phyloP scores from a whole-genome alignment of 2,329 filamentous ascomycete genomes.

The Raffaelea ambrosiae region DNA sequence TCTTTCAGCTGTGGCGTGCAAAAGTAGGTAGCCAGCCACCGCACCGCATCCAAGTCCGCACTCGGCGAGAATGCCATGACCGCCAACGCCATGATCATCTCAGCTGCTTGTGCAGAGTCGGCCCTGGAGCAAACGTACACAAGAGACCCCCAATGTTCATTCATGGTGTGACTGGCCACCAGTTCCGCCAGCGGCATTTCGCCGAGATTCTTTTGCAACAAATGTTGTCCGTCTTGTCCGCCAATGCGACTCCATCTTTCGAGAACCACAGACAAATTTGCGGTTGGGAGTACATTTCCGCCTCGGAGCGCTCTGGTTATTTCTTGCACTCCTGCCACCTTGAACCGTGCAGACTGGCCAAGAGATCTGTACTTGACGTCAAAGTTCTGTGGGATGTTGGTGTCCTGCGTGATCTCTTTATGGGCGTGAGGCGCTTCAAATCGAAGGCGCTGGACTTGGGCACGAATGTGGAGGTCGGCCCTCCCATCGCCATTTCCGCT shows the following conservation, averaged over 20 bases:
- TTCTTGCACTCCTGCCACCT: neutral
- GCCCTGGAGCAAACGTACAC: constrained; percentile 12
- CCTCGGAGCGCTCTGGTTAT: neutral
- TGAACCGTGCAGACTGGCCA: neutral
- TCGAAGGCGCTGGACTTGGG: constrained; percentile 8
- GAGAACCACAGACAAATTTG: neutral
- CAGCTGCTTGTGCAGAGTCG: neutral
- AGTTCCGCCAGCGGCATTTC: neutral
- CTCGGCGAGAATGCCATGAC: constrained; percentile 17
- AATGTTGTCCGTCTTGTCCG: neutral
- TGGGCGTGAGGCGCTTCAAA: constrained; percentile 5
- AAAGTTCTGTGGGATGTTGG: neutral
- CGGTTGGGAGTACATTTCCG: neutral
- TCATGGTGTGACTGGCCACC: neutral
- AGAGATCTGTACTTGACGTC: constrained; percentile 5
- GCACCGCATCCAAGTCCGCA: constrained; percentile 16
- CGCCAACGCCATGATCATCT: constrained; percentile 18
- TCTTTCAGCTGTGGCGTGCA: constrained; percentile 28
- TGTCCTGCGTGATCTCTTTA: neutral
- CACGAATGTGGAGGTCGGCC: neutral
- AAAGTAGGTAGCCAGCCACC: constrained; percentile 33
- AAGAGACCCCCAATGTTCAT: constrained; percentile 17
- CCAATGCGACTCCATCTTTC: constrained; percentile 1
- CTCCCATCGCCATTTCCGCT: neutral
- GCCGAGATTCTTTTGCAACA: neutral